Evolutionary conservation across 148 eudicot genomes (phyloP).

Genomic region (Spergularia marina): DNA sequence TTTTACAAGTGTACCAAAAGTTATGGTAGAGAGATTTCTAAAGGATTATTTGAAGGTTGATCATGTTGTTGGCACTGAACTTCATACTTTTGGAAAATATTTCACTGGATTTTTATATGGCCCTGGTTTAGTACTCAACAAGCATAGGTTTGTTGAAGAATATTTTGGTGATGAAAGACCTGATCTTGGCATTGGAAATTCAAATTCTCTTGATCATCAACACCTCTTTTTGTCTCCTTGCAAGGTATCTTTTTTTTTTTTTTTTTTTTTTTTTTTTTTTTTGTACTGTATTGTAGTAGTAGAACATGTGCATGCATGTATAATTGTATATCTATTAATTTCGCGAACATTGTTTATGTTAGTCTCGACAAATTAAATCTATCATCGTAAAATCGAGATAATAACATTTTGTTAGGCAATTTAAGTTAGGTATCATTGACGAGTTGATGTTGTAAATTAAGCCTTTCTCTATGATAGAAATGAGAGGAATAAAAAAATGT

Average conservation of each 20-base stretch:
- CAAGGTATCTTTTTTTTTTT: slow-evolving; percentile 55
- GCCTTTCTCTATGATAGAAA: background rate
- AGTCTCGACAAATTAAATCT: too few relatives aligned
- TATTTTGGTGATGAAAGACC: slow-evolving; percentile 53
- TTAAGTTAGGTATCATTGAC: background rate
- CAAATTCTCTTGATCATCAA: slow-evolving; percentile 54
- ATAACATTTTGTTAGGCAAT: too few relatives aligned
- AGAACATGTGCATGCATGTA: background rate
- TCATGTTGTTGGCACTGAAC: slow-evolving; percentile 64
- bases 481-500: background rate
- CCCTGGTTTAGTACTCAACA: slow-evolving; percentile 44
- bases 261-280: too few relatives aligned
- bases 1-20: slow-evolving; percentile 72
- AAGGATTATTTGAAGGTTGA: slow-evolving; percentile 71
- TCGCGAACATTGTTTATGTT: too few relatives aligned
- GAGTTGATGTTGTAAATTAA: background rate
- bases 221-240: slow-evolving; percentile 56
- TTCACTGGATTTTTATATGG: slow-evolving; percentile 50
- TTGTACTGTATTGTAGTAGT: background rate
- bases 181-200: slow-evolving; percentile 69
- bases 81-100: slow-evolving; percentile 46
- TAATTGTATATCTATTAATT: too few relatives aligned
- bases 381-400: too few relatives aligned
- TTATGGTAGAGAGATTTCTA: slow-evolving; percentile 79
- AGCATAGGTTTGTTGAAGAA: slow-evolving; percentile 56